These are phyloP conservation scores for Liriodendron chinense DNA, from an alignment of 164 flowering plant genomes.

Conservation along the genomic window DNA sequence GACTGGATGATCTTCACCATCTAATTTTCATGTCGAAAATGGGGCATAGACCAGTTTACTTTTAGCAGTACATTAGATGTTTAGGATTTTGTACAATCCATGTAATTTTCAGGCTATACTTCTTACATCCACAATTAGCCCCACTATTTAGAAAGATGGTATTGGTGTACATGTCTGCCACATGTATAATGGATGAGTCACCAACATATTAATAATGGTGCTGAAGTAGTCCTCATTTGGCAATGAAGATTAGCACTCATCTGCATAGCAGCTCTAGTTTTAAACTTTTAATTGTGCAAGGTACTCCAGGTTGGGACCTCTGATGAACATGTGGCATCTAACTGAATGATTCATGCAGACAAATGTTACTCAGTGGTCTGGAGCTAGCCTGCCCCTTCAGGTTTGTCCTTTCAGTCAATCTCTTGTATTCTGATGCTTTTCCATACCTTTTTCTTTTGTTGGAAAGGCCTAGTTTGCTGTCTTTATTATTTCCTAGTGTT, in stretches of 20 bases:
- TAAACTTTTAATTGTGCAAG: slow-evolving; percentile 23
- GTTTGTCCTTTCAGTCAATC: slow-evolving; percentile 32
- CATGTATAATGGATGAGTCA: neutral
- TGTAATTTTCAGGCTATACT: neutral
- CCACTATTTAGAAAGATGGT: neutral
- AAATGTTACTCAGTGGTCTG: slow-evolving; percentile 98
- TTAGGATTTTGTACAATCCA: neutral
- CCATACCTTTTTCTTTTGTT: neutral
- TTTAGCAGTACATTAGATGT: neutral
- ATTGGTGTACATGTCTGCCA: neutral
- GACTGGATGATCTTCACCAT: neutral
- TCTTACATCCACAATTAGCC: neutral
- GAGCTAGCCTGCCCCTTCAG: slow-evolving; percentile 98
- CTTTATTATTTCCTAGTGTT: neutral
- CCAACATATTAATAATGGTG: neutral
- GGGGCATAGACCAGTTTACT: neutral
- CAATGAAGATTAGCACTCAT: neutral
- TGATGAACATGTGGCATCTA: slow-evolving; percentile 30
- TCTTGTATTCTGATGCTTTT: neutral
- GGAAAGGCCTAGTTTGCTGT: neutral
- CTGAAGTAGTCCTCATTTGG: neutral
- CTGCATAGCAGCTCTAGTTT: slow-evolving; percentile 21
- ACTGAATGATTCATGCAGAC: slow-evolving; percentile 61
- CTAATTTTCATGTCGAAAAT: neutral
- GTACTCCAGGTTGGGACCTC: slow-evolving; percentile 34